phyloP scores from a whole-genome alignment of 148 eudicot species.

The Vaccinium corymbosum region DNA sequence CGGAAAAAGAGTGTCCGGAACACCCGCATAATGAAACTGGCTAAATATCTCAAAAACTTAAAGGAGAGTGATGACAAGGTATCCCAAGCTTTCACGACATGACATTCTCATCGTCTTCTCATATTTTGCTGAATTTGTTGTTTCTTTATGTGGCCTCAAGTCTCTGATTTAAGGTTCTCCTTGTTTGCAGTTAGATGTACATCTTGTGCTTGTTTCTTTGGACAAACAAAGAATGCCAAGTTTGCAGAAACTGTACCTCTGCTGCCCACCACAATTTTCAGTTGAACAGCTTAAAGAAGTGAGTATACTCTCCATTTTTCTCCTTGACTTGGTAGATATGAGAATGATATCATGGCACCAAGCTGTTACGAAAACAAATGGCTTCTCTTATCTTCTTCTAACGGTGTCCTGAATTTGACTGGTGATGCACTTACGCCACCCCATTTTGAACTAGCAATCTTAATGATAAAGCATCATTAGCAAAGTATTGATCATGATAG shows the following conservation, averaged over 20 bases:
- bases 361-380: background rate
- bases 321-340: background rate
- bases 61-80: slow-evolving; percentile 47
- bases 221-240: slow-evolving; percentile 20
- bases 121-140: background rate
- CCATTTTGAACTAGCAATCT: background rate
- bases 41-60: slow-evolving; percentile 36
- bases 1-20: slow-evolving; percentile 36
- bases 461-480: background rate
- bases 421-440: slow-evolving; percentile 12
- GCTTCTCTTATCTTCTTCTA: slow-evolving; percentile 2
- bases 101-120: background rate
- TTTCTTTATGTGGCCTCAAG: background rate
- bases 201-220: slow-evolving; percentile 27
- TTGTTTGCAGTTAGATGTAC: slow-evolving; percentile 24
- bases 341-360: background rate
- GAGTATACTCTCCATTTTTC: slow-evolving; percentile 13
- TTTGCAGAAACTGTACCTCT: slow-evolving; percentile 21
- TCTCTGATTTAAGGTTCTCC: slow-evolving; percentile 5
- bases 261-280: slow-evolving; percentile 17
- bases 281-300: slow-evolving; percentile 25
- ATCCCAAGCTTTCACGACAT: slow-evolving; percentile 11
- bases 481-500: background rate
- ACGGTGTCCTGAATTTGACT: slow-evolving; percentile 14
- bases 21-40: slow-evolving; percentile 39